These are phyloP conservation scores for Suillus discolor DNA, from an alignment of 768 basidiomycete species.

Conservation along the genomic window DNA sequence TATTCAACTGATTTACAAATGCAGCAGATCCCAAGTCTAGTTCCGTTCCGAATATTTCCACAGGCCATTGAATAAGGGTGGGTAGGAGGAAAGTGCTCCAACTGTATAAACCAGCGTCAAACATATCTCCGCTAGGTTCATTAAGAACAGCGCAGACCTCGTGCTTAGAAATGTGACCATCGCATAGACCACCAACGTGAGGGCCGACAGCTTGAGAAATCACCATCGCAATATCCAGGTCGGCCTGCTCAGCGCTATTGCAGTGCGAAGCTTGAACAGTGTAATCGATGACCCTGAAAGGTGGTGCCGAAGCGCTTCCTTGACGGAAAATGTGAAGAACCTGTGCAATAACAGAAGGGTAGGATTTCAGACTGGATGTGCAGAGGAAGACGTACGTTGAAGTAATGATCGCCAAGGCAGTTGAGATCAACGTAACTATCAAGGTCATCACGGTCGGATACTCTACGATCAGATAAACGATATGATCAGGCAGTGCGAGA, in stretches of 20 bases:
- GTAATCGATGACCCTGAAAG: not conserved
- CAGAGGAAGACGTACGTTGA: not conserved
- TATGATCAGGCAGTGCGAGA: not conserved
- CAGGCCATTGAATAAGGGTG: not conserved
- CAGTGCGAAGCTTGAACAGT: not conserved
- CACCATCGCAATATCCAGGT: not conserved
- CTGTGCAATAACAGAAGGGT: not conserved
- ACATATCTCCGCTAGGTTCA: not conserved
- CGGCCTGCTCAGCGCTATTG: not conserved
- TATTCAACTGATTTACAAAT: not conserved
- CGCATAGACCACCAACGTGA: not conserved
- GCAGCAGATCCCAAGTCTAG: not conserved
- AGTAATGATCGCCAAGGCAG: not conserved
- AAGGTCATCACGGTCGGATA: not conserved
- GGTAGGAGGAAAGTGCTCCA: conserved; percentile 3
- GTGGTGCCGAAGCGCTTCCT: not conserved
- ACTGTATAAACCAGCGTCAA: not conserved
- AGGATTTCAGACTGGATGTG: not conserved
- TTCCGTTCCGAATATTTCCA: not conserved
- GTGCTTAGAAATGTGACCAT: not conserved
- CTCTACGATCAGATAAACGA: not conserved
- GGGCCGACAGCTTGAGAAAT: not conserved
- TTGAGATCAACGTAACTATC: not conserved
- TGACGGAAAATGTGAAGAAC: not conserved
- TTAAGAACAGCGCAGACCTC: not conserved